Evolutionary conservation across 345 rosid species (phyloP).

Genomic region (Salix koriyanagi): DNA sequence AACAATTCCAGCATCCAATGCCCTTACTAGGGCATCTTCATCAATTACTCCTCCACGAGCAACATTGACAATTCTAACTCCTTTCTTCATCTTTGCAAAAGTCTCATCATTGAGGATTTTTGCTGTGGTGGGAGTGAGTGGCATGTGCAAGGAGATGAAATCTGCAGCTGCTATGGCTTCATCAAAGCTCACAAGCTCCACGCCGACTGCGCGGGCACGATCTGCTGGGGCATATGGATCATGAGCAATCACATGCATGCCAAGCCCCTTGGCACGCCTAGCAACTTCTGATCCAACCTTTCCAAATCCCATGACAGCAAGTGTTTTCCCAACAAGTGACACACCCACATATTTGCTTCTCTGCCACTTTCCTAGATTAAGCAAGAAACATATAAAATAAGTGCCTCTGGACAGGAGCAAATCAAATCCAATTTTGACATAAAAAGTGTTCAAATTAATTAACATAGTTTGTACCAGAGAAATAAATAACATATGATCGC

Average conservation of each 20-base stretch:
- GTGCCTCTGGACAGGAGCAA: background rate
- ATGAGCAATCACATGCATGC: constrained; percentile 30
- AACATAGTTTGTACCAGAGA: background rate
- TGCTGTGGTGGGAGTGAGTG: constrained; percentile 24
- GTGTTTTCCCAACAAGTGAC: constrained; percentile 25
- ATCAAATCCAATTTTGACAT: background rate
- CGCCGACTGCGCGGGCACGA: constrained; percentile 21
- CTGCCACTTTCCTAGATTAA: constrained; percentile 19
- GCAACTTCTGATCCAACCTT: constrained; percentile 27
- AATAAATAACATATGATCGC: background rate
- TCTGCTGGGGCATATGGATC: constrained; percentile 28
- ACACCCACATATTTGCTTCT: constrained; percentile 25
- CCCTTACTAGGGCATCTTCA: constrained; percentile 27
- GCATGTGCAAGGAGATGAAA: constrained; percentile 36
- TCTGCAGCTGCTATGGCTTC: constrained; percentile 19
- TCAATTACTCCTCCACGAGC: constrained; percentile 33
- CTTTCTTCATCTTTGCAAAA: constrained; percentile 31
- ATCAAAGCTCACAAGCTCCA: constrained; percentile 19
- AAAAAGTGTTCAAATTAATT: background rate
- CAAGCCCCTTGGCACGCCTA: constrained; percentile 27
- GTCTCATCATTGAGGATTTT: constrained; percentile 26
- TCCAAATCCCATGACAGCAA: constrained; percentile 29
- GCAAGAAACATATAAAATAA: background rate
- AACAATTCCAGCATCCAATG: constrained; percentile 29
- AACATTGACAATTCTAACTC: constrained; percentile 29